phyloP scores from a whole-genome alignment of 2,329 filamentous ascomycete species.

The Fusarium fracticaudum region DNA sequence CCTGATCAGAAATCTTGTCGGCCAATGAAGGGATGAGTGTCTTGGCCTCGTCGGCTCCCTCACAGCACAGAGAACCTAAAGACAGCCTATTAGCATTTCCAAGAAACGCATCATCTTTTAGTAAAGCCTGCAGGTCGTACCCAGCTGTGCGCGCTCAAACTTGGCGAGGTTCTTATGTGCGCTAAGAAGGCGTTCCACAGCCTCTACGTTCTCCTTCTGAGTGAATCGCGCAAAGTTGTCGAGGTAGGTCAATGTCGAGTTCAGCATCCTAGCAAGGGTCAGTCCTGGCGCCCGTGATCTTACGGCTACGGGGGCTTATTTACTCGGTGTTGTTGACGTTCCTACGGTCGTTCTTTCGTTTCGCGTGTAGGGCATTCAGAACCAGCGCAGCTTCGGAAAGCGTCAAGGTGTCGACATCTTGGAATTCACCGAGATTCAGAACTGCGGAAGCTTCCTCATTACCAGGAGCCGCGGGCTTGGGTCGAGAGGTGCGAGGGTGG shows the following conservation, averaged over 20 bases:
- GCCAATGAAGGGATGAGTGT: constrained; percentile 89
- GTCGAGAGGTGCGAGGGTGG: constrained; percentile 63
- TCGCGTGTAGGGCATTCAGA: constrained; percentile 86
- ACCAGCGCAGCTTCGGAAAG: constrained; percentile 92
- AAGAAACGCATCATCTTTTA: no score
- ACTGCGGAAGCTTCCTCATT: constrained; percentile 88
- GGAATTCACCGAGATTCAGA: constrained; percentile 92
- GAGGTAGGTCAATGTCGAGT: constrained; percentile 90
- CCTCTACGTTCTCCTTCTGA: constrained; percentile 91
- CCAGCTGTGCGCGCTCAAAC: constrained; percentile 93
- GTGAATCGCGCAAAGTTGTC: constrained; percentile 97
- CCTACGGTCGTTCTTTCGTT: constrained; percentile 81
- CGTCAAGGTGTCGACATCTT: constrained; percentile 89
- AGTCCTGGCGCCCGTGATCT: background rate
- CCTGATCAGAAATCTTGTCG: constrained; percentile 90
- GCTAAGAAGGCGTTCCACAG: constrained; percentile 88
- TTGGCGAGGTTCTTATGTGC: constrained; percentile 83
- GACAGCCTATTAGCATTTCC: background rate
- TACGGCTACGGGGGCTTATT: constrained; percentile 30
- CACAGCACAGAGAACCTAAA: constrained; percentile 88
- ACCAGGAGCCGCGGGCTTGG: constrained; percentile 74
- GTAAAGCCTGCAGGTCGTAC: constrained; percentile 57
- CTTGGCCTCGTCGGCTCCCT: constrained; percentile 93
- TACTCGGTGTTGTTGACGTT: constrained; percentile 87
- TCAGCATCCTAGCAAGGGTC: constrained; percentile 69